A percentile compares a stretch with the other conserved stretches of the same genome.
phyloP scores from a whole-genome alignment of 2,329 filamentous ascomycete genomes.

The Alternaria gansuensis region DNA sequence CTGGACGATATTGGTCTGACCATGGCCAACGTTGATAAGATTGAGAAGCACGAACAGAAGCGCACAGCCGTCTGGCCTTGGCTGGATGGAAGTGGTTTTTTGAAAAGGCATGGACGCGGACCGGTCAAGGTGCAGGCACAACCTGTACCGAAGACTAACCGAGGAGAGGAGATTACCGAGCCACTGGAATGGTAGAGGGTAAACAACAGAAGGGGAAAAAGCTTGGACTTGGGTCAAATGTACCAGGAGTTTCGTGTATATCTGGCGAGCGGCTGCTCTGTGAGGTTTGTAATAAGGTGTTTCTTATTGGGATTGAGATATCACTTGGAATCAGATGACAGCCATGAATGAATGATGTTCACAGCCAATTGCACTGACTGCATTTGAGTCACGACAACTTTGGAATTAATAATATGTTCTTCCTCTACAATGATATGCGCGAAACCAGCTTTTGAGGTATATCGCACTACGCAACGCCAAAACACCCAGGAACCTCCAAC shows the following conservation, averaged over 20 bases:
- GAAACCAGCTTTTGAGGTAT: slow-evolving; percentile 16
- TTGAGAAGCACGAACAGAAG: slow-evolving; percentile 80
- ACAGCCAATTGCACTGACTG: not conserved
- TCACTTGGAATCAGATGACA: slow-evolving; percentile 8
- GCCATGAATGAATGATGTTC: not conserved
- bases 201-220: not conserved
- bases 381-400: too few relatives aligned
- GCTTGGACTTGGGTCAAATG: slow-evolving; percentile 1
- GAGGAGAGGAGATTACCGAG: slow-evolving; percentile 82
- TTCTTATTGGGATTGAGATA: slow-evolving; percentile 6
- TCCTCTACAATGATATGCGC: not conserved
- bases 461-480: slow-evolving; percentile 17
- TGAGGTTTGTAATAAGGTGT: slow-evolving; percentile 3
- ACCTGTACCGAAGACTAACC: slow-evolving; percentile 86
- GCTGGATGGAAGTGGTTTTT: slow-evolving; percentile 86
- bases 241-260: not conserved
- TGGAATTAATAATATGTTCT: not conserved
- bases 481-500: slow-evolving; percentile 16
- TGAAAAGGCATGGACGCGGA: slow-evolving; percentile 66
- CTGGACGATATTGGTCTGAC: slow-evolving; percentile 96
- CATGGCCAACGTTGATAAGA: slow-evolving; percentile 91
- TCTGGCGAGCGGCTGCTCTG: slow-evolving; percentile 13
- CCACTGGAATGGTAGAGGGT: slow-evolving; percentile 81
- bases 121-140: slow-evolving; percentile 70
- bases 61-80: slow-evolving; percentile 83